Conservation (phyloP, 257 asterid genomes). For the Galeopsis tetrahit region DNA sequence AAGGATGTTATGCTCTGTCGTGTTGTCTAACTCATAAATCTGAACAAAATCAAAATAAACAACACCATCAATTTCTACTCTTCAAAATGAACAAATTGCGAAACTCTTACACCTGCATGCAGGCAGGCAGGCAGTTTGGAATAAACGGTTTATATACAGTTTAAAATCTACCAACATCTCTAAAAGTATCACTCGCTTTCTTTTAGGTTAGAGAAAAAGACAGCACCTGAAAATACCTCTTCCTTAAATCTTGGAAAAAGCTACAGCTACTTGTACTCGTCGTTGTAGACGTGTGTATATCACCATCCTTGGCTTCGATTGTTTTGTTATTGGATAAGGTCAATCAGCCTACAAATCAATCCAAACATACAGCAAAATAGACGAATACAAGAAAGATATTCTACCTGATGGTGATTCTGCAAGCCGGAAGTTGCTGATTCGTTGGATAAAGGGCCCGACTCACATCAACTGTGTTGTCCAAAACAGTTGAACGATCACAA, state of each 20-base stretch:
- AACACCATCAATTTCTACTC: background rate
- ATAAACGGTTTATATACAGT: no score
- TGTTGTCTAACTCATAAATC: background rate
- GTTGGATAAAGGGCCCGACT: background rate
- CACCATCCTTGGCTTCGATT: background rate
- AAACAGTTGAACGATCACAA: conserved; percentile 7
- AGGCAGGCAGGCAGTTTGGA: background rate
- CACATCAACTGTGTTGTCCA: conserved; percentile 10
- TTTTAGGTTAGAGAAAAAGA: background rate
- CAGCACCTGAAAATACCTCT: background rate
- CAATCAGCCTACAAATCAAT: background rate
- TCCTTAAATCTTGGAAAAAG: background rate
- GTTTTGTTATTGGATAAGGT: background rate
- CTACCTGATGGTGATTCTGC: conserved; percentile 26
- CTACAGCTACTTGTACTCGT: background rate
- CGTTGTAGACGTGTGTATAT: background rate
- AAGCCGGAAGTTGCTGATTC: conserved; percentile 2
- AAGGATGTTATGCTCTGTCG: background rate
- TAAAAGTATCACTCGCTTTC: background rate
- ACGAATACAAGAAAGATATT: background rate
- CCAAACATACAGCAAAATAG: background rate
- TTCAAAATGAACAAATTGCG: background rate
- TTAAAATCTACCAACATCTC: background rate
- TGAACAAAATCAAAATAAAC: background rate
- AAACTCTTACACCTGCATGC: background rate